Conservation (phyloP, 768 basidiomycete genomes). For the Suillus spraguei region DNA sequence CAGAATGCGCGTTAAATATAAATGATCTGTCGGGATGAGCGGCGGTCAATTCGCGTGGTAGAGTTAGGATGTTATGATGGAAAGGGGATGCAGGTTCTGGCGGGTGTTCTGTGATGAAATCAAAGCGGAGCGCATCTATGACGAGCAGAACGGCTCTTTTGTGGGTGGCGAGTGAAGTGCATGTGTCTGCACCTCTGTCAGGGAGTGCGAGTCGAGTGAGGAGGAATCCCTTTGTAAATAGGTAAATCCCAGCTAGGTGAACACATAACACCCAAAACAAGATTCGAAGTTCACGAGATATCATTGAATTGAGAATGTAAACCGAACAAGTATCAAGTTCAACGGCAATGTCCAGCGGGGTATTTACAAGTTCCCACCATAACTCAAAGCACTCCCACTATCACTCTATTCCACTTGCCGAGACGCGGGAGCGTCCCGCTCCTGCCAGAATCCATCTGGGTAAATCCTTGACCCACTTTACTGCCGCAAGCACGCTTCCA, state of each 20-base stretch:
- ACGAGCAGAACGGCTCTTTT: slow-evolving; percentile 81
- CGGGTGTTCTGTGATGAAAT: slow-evolving; percentile 81
- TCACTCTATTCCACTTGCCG: neutral
- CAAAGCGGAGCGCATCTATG: slow-evolving; percentile 92
- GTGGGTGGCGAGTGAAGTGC: slow-evolving; percentile 56
- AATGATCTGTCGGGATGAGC: slow-evolving; percentile 72
- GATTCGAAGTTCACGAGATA: slow-evolving; percentile 25
- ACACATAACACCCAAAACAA: slow-evolving; percentile 64
- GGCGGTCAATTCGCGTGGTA: slow-evolving; percentile 73
- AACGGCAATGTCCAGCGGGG: no score
- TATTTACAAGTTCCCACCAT: neutral
- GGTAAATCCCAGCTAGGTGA: slow-evolving; percentile 80
- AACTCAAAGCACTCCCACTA: neutral
- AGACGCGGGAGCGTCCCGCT: no score
- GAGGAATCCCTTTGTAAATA: slow-evolving; percentile 93
- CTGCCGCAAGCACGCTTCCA: neutral
- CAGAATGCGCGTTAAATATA: slow-evolving; percentile 87
- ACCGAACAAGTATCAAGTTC: no score
- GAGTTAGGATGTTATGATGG: slow-evolving; percentile 81
- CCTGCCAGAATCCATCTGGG: neutral
- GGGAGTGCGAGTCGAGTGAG: slow-evolving; percentile 59
- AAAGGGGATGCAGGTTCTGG: slow-evolving; percentile 56
- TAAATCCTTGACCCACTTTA: neutral
- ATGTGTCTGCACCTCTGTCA: slow-evolving; percentile 38
- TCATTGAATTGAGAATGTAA: slow-evolving; percentile 17